A percentile compares a stretch with the other conserved stretches of the same genome.
phyloP scores from a whole-genome alignment of 164 flowering plant genomes.

The Tetrastigma voinierianum region DNA sequence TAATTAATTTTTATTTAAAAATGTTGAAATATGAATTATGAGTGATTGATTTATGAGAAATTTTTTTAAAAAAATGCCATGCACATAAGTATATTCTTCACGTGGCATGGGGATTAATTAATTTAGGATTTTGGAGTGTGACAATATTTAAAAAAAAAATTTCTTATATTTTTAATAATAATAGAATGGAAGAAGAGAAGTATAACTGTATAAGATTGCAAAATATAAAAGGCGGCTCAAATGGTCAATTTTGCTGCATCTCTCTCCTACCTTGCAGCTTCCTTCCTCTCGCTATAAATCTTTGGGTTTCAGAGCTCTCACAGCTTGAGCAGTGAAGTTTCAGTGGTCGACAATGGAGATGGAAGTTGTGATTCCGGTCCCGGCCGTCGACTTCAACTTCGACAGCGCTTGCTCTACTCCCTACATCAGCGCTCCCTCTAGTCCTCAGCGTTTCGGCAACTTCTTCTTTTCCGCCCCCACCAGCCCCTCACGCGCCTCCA shows the following conservation, averaged over 20 bases:
- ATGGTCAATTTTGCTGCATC: slow-evolving; percentile 10
- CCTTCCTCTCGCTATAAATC: not conserved
- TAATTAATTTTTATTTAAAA: too few species aligned
- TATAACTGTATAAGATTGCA: too few species aligned
- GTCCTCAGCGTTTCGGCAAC: slow-evolving; percentile 39
- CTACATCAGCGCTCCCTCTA: slow-evolving; percentile 61
- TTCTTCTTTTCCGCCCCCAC: slow-evolving; percentile 48
- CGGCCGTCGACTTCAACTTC: slow-evolving; percentile 47
- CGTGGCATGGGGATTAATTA: not conserved
- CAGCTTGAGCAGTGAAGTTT: not conserved
- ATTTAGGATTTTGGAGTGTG: not conserved
- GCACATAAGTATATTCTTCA: too few species aligned
- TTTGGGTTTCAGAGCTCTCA: not conserved
- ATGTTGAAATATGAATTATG: too few species aligned
- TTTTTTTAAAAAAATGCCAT: too few species aligned
- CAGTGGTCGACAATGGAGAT: slow-evolving; percentile 19
- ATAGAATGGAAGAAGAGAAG: too few species aligned
- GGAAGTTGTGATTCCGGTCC: slow-evolving; percentile 30
- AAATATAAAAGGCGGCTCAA: slow-evolving; percentile 15
- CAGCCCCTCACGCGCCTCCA: slow-evolving; percentile 29
- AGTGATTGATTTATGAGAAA: too few species aligned
- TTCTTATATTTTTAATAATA: too few species aligned
- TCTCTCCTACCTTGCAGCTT: slow-evolving; percentile 2
- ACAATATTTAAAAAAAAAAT: not conserved
- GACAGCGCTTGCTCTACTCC: slow-evolving; percentile 59